A percentile compares a stretch with the other conserved stretches of the same genome.
Conservation (phyloP, 2,329 filamentous ascomycete genomes). For the Sclerotinia sclerotiorum region DNA sequence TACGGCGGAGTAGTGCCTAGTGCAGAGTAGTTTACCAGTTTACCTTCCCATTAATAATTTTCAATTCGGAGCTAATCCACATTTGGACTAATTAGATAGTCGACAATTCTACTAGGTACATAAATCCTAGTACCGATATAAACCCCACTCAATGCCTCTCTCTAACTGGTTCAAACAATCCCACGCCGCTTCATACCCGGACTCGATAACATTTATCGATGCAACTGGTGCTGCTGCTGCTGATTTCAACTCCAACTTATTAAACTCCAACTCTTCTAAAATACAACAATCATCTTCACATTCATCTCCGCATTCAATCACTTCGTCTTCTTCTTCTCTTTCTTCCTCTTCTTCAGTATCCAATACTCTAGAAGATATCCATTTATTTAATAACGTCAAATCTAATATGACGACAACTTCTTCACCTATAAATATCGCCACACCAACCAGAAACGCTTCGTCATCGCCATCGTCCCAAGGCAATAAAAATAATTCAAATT, state of each 20-base stretch:
- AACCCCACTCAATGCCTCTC: slow-evolving; percentile 5
- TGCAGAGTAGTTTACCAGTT: background rate
- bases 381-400: slow-evolving; percentile 5
- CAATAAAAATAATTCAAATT: slow-evolving; percentile 30
- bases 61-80: background rate
- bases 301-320: background rate
- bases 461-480: slow-evolving; percentile 44
- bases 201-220: slow-evolving; percentile 16
- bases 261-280: slow-evolving; percentile 19
- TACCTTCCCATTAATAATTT: slow-evolving; percentile 7
- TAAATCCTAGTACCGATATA: background rate
- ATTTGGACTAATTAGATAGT: background rate
- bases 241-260: background rate
- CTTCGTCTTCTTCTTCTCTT: background rate
- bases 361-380: background rate
- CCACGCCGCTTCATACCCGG: slow-evolving; percentile 15
- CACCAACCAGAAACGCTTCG: slow-evolving; percentile 39
- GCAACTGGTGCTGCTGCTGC: background rate
- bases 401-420: slow-evolving; percentile 40
- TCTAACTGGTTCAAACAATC: slow-evolving; percentile 21
- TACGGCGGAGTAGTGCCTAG: background rate
- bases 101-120: no score
- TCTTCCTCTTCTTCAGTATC: background rate
- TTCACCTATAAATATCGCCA: slow-evolving; percentile 41
- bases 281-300: slow-evolving; percentile 18